A percentile compares a stretch with the other conserved stretches of the same genome.
These are phyloP conservation scores for Fusarium scirpi DNA, from an alignment of 2,329 filamentous ascomycete genomes.

Conservation along the genomic window DNA sequence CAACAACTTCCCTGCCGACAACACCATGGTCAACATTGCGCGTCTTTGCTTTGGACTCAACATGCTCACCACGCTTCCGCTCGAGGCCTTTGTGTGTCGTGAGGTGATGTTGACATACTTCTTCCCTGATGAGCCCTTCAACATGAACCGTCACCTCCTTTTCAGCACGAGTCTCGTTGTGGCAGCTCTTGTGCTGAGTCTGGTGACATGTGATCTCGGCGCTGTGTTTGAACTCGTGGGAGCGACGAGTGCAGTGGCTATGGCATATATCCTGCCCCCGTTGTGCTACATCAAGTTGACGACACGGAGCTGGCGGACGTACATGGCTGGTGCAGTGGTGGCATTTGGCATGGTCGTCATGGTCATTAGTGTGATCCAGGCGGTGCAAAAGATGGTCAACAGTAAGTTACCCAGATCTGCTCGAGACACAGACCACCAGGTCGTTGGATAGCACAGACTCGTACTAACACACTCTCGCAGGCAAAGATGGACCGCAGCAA, in stretches of 20 bases:
- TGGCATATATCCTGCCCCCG: constrained; percentile 95
- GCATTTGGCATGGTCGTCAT: constrained; percentile 85
- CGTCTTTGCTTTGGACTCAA: constrained; percentile 96
- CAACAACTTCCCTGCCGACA: constrained; percentile 95
- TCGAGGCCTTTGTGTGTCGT: constrained; percentile 97
- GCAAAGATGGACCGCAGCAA: constrained; percentile 45
- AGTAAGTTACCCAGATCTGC: constrained; percentile 49
- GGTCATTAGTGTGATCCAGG: constrained; percentile 81
- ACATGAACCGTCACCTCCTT: constrained; percentile 85
- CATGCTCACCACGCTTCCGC: constrained; percentile 96
- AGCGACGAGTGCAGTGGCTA: constrained; percentile 90
- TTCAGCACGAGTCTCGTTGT: constrained; percentile 88
- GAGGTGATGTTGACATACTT: constrained; percentile 95
- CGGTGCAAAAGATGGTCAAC: constrained; percentile 73
- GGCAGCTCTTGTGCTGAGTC: constrained; percentile 78
- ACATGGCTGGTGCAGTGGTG: constrained; percentile 77
- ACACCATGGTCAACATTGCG: constrained; percentile 93
- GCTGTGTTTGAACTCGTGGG: constrained; percentile 96
- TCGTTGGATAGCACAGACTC: not conserved
- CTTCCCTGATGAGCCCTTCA: constrained; percentile 77
- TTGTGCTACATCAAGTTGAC: constrained; percentile 95
- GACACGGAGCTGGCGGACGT: constrained; percentile 78
- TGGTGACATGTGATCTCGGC: constrained; percentile 93
- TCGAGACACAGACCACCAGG: not conserved
- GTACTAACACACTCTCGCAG: constrained; percentile 36